Conservation (phyloP, 2,329 filamentous ascomycete genomes). For the Colletotrichum trifolii region DNA sequence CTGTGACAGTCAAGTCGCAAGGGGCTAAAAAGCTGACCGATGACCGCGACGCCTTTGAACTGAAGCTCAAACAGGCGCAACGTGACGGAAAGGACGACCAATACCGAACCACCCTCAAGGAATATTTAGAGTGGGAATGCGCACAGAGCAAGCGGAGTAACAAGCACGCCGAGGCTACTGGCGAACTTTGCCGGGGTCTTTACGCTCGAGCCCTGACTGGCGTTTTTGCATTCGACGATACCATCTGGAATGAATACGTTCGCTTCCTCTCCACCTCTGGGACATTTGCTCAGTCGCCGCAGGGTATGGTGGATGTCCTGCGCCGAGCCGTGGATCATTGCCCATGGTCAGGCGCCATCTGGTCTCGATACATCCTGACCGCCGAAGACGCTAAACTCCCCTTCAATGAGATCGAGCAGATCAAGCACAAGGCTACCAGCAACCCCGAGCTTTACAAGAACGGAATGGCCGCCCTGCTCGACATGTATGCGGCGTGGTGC, state of each 20-base stretch:
- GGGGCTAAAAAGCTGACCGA: conserved; percentile 72
- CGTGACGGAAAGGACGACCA: conserved; percentile 66
- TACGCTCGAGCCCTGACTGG: conserved; percentile 81
- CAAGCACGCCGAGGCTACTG: conserved; percentile 54
- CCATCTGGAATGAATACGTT: conserved; percentile 85
- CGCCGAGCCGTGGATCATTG: conserved; percentile 89
- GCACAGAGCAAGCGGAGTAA: conserved; percentile 67
- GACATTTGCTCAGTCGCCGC: conserved; percentile 51
- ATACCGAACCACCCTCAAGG: conserved; percentile 62
- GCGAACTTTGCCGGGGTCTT: conserved; percentile 70
- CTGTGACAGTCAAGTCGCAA: conserved; percentile 71
- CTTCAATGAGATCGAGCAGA: conserved; percentile 84
- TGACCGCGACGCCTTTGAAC: conserved; percentile 75
- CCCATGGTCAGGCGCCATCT: conserved; percentile 90
- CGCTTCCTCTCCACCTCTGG: conserved; percentile 73
- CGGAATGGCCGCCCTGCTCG: conserved; percentile 87
- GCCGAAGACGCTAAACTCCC: conserved; percentile 82
- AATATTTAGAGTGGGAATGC: conserved; percentile 90
- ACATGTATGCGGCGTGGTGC: conserved; percentile 95
- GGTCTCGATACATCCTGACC: conserved; percentile 88
- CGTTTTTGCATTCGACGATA: conserved; percentile 77
- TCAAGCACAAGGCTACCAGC: conserved; percentile 92
- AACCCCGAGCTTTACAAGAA: conserved; percentile 86
- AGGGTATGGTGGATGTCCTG: conserved; percentile 73
- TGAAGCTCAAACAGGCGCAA: conserved; percentile 69